Base-by-base conservation (phyloP, 805 yeast genomes). In the Candida mattraensis region DNA sequence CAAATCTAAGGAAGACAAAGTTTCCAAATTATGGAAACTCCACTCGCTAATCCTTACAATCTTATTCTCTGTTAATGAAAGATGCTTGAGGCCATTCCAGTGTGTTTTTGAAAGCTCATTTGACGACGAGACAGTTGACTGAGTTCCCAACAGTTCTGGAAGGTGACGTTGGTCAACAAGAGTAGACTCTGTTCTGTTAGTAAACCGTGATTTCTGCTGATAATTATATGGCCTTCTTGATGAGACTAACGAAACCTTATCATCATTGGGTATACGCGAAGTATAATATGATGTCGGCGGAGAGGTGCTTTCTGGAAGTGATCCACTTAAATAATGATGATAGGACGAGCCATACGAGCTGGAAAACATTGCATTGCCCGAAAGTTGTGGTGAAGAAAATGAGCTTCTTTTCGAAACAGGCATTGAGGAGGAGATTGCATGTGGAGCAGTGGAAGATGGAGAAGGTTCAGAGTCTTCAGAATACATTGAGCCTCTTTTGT, bases 1-100 rank as follows among this genome's bases (percentile, higher is more conserved):
- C 20, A 80, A 55, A 48, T 80, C 83, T 33, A 80, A 63, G 2
- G 71, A 61, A 1, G 66, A 50, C 9, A 70, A 47, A 28, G 60
- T 57, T 13, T 46, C 53, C 14, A 60, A 47, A 25, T 43, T 53
- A 30, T 51, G 61, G 40, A 64, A 64, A 24, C 57, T 52, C 37
- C 47, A 45, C 20, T 47, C 50, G 33, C 51, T 49, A 7, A 70
- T 53, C 13, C 42, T 44, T 1, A 55, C 41, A n/a, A 70, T 61
- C 26, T 58, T 60, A 35, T 64, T 64, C 28, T 69, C 72, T 5
- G 67, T 47, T 8, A 70, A 51, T 2, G 72, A 66, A 6, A 70
- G 44, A 43, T 69, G 70, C 20, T 60, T 63, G 20, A 70, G 48
- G 7, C 53, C 54, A 37, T 44, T 53, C 75, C 75, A 70, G 13